These are phyloP conservation scores for Pinus albicaulis DNA, from an alignment of 75 land plant genomes.

Conservation along the genomic window DNA sequence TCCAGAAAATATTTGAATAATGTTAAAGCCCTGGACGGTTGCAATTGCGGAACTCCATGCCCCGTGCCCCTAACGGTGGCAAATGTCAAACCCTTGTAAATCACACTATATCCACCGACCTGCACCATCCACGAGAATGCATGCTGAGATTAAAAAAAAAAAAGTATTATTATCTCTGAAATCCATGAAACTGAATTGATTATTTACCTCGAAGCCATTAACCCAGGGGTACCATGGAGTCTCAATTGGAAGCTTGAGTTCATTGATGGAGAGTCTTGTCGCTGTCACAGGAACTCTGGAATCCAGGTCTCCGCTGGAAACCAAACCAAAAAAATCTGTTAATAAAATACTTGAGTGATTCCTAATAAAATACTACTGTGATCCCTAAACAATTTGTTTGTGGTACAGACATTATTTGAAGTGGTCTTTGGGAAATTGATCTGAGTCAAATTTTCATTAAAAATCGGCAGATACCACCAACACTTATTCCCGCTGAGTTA, in stretches of 20 bases:
- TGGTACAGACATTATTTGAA: too few relatives aligned
- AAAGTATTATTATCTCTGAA: too few relatives aligned
- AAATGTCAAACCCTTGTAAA: slow-evolving; percentile 21
- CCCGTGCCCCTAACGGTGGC: slow-evolving; percentile 41
- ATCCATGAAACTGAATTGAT: too few relatives aligned
- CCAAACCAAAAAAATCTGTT: neutral
- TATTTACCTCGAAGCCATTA: neutral
- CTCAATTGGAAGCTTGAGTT: neutral
- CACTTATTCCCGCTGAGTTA: too few relatives aligned
- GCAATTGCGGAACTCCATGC: slow-evolving; percentile 22
- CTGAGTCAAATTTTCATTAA: neutral
- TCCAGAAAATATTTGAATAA: slow-evolving; percentile 8
- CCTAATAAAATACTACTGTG: too few relatives aligned
- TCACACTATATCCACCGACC: neutral
- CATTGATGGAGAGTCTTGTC: neutral
- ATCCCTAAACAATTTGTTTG: too few relatives aligned
- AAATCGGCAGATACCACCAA: too few relatives aligned
- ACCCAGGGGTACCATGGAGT: neutral
- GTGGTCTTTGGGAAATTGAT: too few relatives aligned
- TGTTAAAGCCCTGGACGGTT: slow-evolving; percentile 26
- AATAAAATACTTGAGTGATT: neutral
- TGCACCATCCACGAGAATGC: too few relatives aligned
- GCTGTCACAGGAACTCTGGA: neutral
- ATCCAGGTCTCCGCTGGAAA: neutral
- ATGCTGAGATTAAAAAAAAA: too few relatives aligned